phyloP scores from a whole-genome alignment of 495 filamentous ascomycete species.

The Hamigera avellanea region DNA sequence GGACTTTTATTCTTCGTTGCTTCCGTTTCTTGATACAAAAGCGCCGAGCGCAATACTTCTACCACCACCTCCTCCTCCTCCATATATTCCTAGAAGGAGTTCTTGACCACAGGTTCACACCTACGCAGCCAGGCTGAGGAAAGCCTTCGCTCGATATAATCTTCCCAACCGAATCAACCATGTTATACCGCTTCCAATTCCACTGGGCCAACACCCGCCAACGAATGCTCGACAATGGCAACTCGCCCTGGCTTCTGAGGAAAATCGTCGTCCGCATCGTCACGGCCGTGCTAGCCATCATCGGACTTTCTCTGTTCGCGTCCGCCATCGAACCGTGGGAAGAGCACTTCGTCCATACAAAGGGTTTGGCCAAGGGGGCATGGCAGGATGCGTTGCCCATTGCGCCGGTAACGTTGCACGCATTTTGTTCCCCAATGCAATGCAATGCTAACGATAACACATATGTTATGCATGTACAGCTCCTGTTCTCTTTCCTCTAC shows the following conservation, averaged over 20 bases:
- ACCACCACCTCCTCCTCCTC: too few relatives aligned
- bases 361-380: conserved; percentile 2
- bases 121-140: too few relatives aligned
- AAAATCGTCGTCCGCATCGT: conserved; percentile 2
- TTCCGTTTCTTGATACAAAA: too few relatives aligned
- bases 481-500: conserved; percentile 1
- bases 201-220: not conserved
- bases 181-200: not conserved
- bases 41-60: too few relatives aligned
- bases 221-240: not conserved
- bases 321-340: conserved; percentile 5
- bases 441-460: too few relatives aligned
- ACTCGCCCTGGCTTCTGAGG: conserved; percentile 3
- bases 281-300: conserved; percentile 2
- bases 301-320: conserved; percentile 4
- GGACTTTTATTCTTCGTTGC: too few relatives aligned
- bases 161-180: too few relatives aligned
- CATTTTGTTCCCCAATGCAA: too few relatives aligned
- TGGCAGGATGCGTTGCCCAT: conserved; percentile 8
- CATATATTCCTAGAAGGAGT: too few relatives aligned
- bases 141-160: too few relatives aligned
- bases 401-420: conserved; percentile 6
- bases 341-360: conserved; percentile 3
- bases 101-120: too few relatives aligned
- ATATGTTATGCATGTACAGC: too few relatives aligned